Base-by-base conservation (phyloP, 2,329 filamentous ascomycete species). In the Alternaria ethzedia region DNA sequence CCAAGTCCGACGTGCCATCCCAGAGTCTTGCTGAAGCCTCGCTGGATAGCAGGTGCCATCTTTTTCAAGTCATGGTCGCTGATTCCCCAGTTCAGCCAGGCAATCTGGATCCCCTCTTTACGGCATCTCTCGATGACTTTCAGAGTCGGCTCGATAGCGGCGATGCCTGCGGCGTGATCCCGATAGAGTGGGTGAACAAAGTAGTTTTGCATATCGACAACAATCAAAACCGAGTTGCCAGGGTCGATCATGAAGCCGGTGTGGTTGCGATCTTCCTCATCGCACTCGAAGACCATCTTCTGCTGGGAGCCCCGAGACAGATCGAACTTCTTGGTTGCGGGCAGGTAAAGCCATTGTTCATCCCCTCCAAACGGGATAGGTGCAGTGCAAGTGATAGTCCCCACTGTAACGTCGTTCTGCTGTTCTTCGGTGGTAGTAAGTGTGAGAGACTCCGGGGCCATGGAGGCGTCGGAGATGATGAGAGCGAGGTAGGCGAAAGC, bases 131-230 rank as follows among this genome's bases (percentile, higher is more conserved):
- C 72, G 55, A 82, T 80, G 28, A 80, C 79, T 26, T 73, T 78
- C 62, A 81, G 50, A 12, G 78, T 75, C 12, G 81, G 80, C 15
- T 76, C 67, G 13, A 82, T 67, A 15, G 80, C 70, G 12, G 71
- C 71, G n/a, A 75, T 57, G 5, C 75, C 73, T 56, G 73, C 71
- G 3, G 69, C 65, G 50, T 78, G 75, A 43, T 77, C 63, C 32
- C 71, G 72, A 57, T 76, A 75, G 8, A 72, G 63, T 5, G 75
- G 74, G 49, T 78, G 69, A 49, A 82, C 68, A 66, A 82, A 82
- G 70, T 81, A 82, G 68, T 82, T 82, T 59, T 82, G 81, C 80
- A 82, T 82, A 67, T 82, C 80, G 56, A 82, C 76, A 30, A 82
- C 70, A 26, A 82, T 76, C 28, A 82, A 66, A 25, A 81, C 72